A percentile compares a stretch with the other conserved stretches of the same genome.
phyloP scores from a whole-genome alignment of 2,329 filamentous ascomycete genomes.

The Colletotrichum sp. region DNA sequence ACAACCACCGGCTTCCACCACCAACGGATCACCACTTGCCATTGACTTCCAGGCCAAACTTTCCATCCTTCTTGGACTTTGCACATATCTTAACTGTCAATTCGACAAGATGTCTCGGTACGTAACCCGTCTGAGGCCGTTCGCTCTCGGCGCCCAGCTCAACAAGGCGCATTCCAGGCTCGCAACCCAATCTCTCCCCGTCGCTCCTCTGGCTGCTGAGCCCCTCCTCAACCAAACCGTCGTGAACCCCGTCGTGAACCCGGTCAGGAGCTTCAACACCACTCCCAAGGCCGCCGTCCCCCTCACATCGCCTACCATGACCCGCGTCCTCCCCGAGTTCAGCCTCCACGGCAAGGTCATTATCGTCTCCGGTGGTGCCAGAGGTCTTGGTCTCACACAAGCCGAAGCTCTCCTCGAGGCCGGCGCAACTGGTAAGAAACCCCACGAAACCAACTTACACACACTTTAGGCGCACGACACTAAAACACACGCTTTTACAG shows the following conservation, averaged over 20 bases:
- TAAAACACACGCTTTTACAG: slow-evolving; percentile 35
- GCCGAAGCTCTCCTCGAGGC: slow-evolving; percentile 81
- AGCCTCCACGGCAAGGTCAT: slow-evolving; percentile 76
- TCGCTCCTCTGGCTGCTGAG: not conserved
- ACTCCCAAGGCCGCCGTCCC: slow-evolving; percentile 5
- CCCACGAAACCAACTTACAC: not conserved
- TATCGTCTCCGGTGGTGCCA: slow-evolving; percentile 77
- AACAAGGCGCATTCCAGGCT: not conserved
- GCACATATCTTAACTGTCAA: not conserved
- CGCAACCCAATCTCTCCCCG: not conserved
- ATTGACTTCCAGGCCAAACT: not conserved
- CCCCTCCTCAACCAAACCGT: not conserved
- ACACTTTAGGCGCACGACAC: not conserved
- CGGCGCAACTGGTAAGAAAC: slow-evolving; percentile 65
- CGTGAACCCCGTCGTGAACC: not conserved
- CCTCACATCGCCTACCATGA: slow-evolving; percentile 20
- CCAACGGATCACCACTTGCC: not conserved
- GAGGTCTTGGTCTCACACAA: slow-evolving; percentile 80
- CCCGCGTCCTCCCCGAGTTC: slow-evolving; percentile 70
- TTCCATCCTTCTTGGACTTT: not conserved
- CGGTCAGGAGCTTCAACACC: slow-evolving; percentile 8
- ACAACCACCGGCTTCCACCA: not conserved
- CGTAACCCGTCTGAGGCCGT: slow-evolving; percentile 9
- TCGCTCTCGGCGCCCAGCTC: slow-evolving; percentile 1
- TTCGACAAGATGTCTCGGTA: slow-evolving; percentile 16